Evolutionary conservation across 176 grass and related monocot species (phyloP).

Genomic region (Carex myosuroides): DNA sequence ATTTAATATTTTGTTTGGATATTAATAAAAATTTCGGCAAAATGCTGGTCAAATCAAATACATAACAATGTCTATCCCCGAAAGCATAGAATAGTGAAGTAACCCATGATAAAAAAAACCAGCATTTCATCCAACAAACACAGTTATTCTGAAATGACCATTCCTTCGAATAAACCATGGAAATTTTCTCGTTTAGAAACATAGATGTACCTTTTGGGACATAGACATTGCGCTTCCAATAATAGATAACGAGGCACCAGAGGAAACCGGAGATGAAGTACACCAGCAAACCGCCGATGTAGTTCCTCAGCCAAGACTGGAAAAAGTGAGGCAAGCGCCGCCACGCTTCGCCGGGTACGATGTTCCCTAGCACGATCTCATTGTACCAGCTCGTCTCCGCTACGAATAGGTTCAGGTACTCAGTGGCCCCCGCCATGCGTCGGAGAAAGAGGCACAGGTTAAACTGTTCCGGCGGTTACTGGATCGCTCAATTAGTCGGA

Average conservation of each 20-base stretch:
- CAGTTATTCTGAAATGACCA: neutral
- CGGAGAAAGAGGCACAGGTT: neutral
- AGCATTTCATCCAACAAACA: neutral
- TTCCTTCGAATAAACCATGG: neutral
- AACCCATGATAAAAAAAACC: neutral
- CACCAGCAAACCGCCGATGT: constrained; percentile 50
- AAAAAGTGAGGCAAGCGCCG: constrained; percentile 57
- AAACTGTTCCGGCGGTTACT: neutral
- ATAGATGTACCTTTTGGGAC: constrained; percentile 66
- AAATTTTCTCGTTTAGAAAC: neutral
- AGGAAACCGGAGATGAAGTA: constrained; percentile 79
- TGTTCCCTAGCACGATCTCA: constrained; percentile 53
- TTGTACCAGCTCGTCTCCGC: constrained; percentile 86
- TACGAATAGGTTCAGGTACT: constrained; percentile 47
- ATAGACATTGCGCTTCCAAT: constrained; percentile 86
- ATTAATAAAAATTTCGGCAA: no score
- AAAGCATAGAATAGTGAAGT: neutral
- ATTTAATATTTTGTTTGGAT: no score
- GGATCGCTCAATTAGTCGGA: neutral
- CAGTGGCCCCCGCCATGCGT: constrained; percentile 33
- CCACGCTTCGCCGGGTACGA: constrained; percentile 53
- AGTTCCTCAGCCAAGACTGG: constrained; percentile 94
- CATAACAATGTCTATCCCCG: neutral
- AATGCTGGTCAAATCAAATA: neutral
- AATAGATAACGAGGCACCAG: constrained; percentile 95